A percentile compares a stretch with the other conserved stretches of the same genome.
These are phyloP conservation scores for Emydomyces testavorans DNA, from an alignment of 2,329 filamentous ascomycete species.

Conservation along the genomic window DNA sequence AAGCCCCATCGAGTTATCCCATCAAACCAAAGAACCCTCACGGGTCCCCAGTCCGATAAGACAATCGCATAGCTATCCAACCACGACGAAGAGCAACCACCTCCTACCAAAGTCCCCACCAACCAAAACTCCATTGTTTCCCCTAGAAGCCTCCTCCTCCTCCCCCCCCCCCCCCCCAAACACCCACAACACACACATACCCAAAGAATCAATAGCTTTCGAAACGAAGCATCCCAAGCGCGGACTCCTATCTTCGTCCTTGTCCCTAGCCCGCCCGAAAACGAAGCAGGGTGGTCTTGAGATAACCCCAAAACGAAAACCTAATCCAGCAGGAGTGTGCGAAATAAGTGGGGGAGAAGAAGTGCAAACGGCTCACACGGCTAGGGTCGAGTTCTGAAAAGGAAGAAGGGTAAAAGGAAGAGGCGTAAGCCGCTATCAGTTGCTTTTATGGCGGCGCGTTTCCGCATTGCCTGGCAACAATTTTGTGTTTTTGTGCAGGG, in stretches of 20 bases:
- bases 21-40: slow-evolving; percentile 21
- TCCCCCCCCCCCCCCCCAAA: too few species aligned
- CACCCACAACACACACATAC: too few species aligned
- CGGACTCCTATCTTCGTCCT: slow-evolving; percentile 16
- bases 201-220: slow-evolving; percentile 5
- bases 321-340: slow-evolving; percentile 20
- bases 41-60: slow-evolving; percentile 24
- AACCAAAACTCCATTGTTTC: slow-evolving; percentile 15
- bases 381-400: slow-evolving; percentile 36
- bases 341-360: slow-evolving; percentile 20
- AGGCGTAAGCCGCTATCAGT: slow-evolving; percentile 68
- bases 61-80: slow-evolving; percentile 99
- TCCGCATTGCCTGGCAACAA: slow-evolving; percentile 62
- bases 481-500: slow-evolving; percentile 39
- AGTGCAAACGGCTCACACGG: slow-evolving; percentile 41
- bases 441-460: slow-evolving; percentile 99
- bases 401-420: slow-evolving; percentile 43
- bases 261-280: slow-evolving; percentile 5
- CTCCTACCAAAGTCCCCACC: slow-evolving; percentile 28
- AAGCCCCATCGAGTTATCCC: slow-evolving; percentile 99
- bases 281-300: slow-evolving; percentile 8
- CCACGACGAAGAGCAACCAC: slow-evolving; percentile 73
- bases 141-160: slow-evolving; percentile 30
- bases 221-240: slow-evolving; percentile 2
- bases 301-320: not conserved